phyloP scores from a whole-genome alignment of 192 early-diverging fungal species.

The Lobosporangium transversale region DNA sequence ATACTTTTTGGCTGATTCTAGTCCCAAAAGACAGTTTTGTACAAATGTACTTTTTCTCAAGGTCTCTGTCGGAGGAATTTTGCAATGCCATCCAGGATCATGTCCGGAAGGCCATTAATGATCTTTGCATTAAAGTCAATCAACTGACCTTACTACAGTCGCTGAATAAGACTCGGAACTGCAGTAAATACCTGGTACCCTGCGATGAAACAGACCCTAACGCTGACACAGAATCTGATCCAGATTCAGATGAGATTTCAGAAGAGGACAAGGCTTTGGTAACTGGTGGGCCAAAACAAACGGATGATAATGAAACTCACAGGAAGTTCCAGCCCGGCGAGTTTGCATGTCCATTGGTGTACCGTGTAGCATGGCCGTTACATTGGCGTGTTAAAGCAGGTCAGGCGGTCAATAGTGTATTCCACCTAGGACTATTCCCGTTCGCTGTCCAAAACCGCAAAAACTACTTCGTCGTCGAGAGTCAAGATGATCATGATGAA shows the following conservation, averaged over 20 bases:
- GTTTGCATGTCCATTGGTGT: conserved; percentile 77
- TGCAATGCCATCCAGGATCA: conserved; percentile 64
- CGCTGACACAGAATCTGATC: conserved; percentile 37
- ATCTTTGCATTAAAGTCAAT: conserved; percentile 75
- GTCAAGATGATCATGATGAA: conserved; percentile 67
- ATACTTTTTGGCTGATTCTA: conserved; percentile 74
- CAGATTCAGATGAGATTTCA: conserved; percentile 60
- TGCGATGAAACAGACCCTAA: conserved; percentile 24
- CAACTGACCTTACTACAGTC: conserved; percentile 67
- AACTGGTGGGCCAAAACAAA: conserved; percentile 20
- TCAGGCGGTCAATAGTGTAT: conserved; percentile 68
- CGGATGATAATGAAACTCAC: conserved; percentile 22
- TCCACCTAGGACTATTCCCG: conserved; percentile 61
- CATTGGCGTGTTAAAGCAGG: conserved; percentile 79
- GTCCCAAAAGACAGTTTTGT: conserved; percentile 61
- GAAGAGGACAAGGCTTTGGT: conserved; percentile 65
- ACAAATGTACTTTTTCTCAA: conserved; percentile 78
- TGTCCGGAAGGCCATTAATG: conserved; percentile 62
- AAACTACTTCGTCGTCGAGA: conserved; percentile 76
- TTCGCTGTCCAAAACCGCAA: conserved; percentile 78
- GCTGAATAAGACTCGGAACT: conserved; percentile 68
- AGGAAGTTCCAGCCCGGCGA: conserved; percentile 67
- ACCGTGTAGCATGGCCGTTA: conserved; percentile 69
- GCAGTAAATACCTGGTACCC: conserved; percentile 62
- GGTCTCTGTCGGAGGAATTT: conserved; percentile 59